Percentiles rank a stretch among this genome's conserved stretches.
Conservation (phyloP, 345 rosid genomes). For the Pistacia vera region DNA sequence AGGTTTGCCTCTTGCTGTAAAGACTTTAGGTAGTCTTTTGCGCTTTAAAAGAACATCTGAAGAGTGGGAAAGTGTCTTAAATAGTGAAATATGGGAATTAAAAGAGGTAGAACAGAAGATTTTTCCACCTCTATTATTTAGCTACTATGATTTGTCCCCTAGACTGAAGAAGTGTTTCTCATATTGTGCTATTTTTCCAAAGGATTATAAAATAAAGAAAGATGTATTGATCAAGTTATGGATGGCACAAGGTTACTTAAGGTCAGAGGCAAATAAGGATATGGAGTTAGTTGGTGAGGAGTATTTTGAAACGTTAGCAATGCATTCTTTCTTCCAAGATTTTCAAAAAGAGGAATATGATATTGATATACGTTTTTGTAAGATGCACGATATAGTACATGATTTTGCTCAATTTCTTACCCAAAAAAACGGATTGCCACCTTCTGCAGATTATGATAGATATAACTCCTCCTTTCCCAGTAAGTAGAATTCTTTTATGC, state of each 20-base stretch:
- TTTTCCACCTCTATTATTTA: not conserved
- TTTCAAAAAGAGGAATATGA: not conserved
- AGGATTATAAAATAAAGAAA: not conserved
- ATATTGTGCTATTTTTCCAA: slow-evolving; percentile 9
- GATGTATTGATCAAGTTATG: not conserved
- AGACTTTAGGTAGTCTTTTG: not conserved
- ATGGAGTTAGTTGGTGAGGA: not conserved
- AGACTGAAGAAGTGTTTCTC: not conserved
- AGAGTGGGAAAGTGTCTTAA: not conserved
- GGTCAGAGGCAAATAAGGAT: not conserved
- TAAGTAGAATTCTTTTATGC: too few species aligned
- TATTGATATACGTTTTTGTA: not conserved
- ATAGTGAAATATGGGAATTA: not conserved
- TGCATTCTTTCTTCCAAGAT: not conserved
- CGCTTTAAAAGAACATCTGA: not conserved
- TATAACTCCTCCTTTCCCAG: too few species aligned
- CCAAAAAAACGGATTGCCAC: too few species aligned
- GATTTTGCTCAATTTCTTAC: slow-evolving; percentile 1
- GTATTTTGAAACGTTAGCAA: not conserved
- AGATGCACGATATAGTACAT: slow-evolving; percentile 10
- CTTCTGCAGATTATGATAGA: too few species aligned
- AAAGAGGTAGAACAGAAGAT: not conserved
- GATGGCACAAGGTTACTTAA: slow-evolving; percentile 8
- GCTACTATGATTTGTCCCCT: not conserved
- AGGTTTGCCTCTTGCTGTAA: not conserved